Conservation (phyloP, 2,329 filamentous ascomycete species). For the Aspergillus pseudotamarii region DNA sequence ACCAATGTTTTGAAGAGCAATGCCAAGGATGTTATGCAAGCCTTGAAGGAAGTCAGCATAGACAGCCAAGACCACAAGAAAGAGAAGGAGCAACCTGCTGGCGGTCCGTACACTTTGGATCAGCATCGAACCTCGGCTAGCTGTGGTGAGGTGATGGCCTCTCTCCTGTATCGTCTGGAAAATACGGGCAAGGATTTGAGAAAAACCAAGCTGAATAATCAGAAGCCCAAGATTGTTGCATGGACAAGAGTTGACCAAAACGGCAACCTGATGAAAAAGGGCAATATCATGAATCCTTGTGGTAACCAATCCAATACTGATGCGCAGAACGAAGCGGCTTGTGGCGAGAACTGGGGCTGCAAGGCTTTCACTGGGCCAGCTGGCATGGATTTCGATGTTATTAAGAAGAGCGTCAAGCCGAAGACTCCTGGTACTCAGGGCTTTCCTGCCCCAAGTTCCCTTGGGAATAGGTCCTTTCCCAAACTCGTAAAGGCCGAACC, state of each 20-base stretch:
- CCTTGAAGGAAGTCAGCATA: slow-evolving; percentile 1
- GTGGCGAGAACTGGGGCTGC: slow-evolving; percentile 3
- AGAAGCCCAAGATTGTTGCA: background rate
- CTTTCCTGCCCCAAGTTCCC: too few species aligned
- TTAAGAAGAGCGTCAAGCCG: background rate
- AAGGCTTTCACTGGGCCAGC: background rate
- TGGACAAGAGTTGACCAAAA: background rate
- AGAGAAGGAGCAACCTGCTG: too few species aligned
- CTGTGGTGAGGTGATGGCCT: slow-evolving; percentile 4
- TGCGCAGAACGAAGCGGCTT: background rate
- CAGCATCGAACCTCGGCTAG: background rate
- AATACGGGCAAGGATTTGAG: background rate
- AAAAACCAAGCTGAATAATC: background rate
- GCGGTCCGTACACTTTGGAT: background rate
- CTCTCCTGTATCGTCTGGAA: background rate
- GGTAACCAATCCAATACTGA: background rate
- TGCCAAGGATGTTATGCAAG: slow-evolving; percentile 2
- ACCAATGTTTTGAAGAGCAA: background rate
- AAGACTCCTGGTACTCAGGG: too few species aligned
- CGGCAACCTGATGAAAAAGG: background rate
- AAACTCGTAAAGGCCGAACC: too few species aligned
- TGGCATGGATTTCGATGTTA: slow-evolving; percentile 1
- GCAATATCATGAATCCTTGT: slow-evolving; percentile 5
- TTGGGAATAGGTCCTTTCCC: too few species aligned
- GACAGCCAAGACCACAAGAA: background rate